phyloP scores from a whole-genome alignment of 495 filamentous ascomycete species.

The Penicillium macrosclerotiorum region DNA sequence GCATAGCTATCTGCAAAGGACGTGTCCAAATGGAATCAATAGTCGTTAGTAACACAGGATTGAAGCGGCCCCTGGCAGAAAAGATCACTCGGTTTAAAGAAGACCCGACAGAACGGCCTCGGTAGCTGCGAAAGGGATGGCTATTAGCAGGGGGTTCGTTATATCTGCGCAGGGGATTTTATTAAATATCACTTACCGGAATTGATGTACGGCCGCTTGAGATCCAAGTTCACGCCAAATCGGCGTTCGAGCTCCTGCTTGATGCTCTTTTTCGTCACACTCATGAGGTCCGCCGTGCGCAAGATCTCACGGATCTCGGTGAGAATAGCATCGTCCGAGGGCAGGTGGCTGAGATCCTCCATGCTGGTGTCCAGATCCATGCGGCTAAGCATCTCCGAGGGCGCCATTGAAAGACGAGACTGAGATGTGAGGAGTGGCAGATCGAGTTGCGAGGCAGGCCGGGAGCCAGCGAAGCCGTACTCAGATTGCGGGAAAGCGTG shows the following conservation, averaged over 20 bases:
- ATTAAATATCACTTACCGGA: conserved; percentile 70
- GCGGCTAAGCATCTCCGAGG: conserved; percentile 68
- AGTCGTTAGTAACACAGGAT: conserved; percentile 14
- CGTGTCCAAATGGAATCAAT: background rate
- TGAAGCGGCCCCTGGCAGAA: background rate
- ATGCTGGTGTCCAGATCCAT: conserved; percentile 63
- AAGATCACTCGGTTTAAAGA: conserved; percentile 41
- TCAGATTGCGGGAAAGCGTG: conserved; percentile 56
- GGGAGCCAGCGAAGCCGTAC: conserved; percentile 52
- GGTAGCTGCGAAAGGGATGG: conserved; percentile 52
- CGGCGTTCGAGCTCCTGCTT: conserved; percentile 88
- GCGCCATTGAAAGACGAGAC: conserved; percentile 78
- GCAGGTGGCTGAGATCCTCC: conserved; percentile 68
- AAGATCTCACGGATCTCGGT: conserved; percentile 94
- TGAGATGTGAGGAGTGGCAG: conserved; percentile 43
- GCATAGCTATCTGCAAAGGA: too few species aligned
- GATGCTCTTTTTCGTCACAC: conserved; percentile 96
- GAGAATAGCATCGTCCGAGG: conserved; percentile 83
- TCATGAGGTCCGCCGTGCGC: conserved; percentile 90
- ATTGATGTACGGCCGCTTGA: conserved; percentile 86
- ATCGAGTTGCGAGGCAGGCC: conserved; percentile 76
- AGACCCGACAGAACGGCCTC: conserved; percentile 72
- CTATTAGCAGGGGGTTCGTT: too few species aligned
- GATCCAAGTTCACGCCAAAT: conserved; percentile 78
- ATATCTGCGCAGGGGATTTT: too few species aligned